A percentile compares a stretch with the other conserved stretches of the same genome.
These are phyloP conservation scores for Nicotiana attenuata DNA, from an alignment of 257 asterid species.

Conservation along the genomic window DNA sequence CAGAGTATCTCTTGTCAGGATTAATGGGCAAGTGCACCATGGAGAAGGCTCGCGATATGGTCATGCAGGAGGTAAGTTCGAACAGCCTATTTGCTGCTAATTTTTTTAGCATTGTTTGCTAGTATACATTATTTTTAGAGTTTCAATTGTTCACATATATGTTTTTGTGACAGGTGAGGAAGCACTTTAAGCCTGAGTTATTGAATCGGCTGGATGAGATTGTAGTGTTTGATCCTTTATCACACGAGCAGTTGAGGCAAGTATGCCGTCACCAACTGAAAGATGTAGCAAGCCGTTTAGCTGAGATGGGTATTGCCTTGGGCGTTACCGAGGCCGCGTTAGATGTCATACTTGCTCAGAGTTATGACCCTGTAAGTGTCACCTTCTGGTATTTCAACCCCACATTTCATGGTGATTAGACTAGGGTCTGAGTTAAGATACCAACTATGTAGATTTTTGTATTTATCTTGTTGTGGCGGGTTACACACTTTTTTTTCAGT, in stretches of 20 bases:
- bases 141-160: not conserved
- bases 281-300: conserved; percentile 78
- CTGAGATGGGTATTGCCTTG: conserved; percentile 81
- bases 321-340: conserved; percentile 72
- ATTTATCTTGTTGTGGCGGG: too few relatives aligned
- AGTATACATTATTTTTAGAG: not conserved
- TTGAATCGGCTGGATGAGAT: conserved; percentile 82
- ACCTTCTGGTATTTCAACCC: too few relatives aligned
- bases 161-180: conserved; percentile 45
- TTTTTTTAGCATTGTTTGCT: not conserved
- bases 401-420: too few relatives aligned
- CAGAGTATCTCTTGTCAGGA: conserved; percentile 61
- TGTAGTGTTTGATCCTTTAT: conserved; percentile 84
- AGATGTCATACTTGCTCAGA: conserved; percentile 62
- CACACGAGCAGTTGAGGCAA: conserved; percentile 72
- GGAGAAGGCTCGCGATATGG: conserved; percentile 83
- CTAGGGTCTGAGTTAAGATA: too few relatives aligned
- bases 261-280: conserved; percentile 77
- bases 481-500: too few relatives aligned
- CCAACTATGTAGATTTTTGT: too few relatives aligned
- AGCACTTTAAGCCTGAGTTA: conserved; percentile 89
- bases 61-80: conserved; percentile 60
- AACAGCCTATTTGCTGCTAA: not conserved
- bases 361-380: conserved; percentile 75
- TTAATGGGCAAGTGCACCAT: conserved; percentile 59